phyloP scores from a whole-genome alignment of 768 basidiomycete species.

The Lactarius psammicola region DNA sequence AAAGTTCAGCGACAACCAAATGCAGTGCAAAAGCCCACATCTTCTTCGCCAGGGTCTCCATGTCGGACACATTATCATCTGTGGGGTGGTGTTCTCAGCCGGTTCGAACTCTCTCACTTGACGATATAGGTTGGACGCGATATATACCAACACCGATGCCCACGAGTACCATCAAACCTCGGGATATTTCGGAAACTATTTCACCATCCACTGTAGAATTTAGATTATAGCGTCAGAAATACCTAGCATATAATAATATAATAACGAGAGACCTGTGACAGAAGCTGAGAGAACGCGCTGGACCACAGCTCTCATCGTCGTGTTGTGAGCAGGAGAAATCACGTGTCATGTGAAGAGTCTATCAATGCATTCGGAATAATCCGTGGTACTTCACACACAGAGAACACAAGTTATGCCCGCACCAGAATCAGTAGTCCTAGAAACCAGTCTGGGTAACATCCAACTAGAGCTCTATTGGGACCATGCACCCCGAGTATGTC shows the following conservation, averaged over 20 bases:
- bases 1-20: background rate
- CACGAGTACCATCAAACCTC: conserved; percentile 86
- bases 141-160: conserved; percentile 77
- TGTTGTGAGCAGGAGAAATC: background rate
- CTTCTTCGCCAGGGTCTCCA: conserved; percentile 73
- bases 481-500: conserved; percentile 71
- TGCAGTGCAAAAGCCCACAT: conserved; percentile 50
- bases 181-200: conserved; percentile 76
- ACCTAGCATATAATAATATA: background rate
- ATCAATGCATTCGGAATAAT: background rate
- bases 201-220: conserved; percentile 64
- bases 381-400: background rate
- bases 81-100: conserved; percentile 35
- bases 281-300: conserved; percentile 84
- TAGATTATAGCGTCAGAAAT: background rate
- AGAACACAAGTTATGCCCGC: conserved; percentile 22
- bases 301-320: conserved; percentile 71
- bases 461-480: conserved; percentile 91
- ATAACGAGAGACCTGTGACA: conserved; percentile 59
- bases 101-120: conserved; percentile 13
- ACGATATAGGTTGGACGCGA: conserved; percentile 13
- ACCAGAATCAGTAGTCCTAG: conserved; percentile 63
- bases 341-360: background rate
- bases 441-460: conserved; percentile 84
- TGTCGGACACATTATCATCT: conserved; percentile 83